Evolutionary conservation across 164 flowering plant genomes (phyloP).

Genomic region (Macadamia integrifolia): DNA sequence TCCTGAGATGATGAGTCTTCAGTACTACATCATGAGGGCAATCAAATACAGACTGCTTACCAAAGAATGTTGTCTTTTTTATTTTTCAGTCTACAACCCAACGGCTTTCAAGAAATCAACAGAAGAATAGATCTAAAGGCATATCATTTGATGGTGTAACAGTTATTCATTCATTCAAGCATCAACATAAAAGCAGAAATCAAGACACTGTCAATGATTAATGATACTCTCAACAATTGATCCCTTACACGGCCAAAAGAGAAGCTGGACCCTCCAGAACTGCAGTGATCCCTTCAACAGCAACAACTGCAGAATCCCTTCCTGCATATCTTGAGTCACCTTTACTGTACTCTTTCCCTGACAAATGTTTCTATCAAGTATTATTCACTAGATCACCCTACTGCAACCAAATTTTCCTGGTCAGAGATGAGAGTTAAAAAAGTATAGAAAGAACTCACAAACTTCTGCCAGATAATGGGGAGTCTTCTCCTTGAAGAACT

Average conservation of each 20-base stretch:
- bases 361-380: neutral
- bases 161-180: too few relatives aligned
- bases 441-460: slow-evolving; percentile 44
- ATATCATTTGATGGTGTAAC: neutral
- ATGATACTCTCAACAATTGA: neutral
- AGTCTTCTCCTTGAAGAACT: slow-evolving; percentile 71
- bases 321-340: slow-evolving; percentile 93
- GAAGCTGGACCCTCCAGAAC: slow-evolving; percentile 83
- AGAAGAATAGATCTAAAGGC: neutral
- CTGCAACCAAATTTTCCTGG: neutral
- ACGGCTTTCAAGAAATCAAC: neutral
- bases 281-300: slow-evolving; percentile 87
- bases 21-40: neutral
- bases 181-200: neutral
- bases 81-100: neutral
- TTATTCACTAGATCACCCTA: neutral
- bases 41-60: neutral
- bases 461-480: slow-evolving; percentile 77
- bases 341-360: slow-evolving; percentile 99
- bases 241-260: slow-evolving; percentile 74
- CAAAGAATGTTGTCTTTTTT: neutral
- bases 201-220: neutral
- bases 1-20: too few relatives aligned
- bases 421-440: neutral
- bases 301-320: slow-evolving; percentile 63